Evolutionary conservation across 139 green algal genomes (phyloP), one percentile per base, ranked within the genome.

Genomic region (Klebsormidium nitens): DNA sequence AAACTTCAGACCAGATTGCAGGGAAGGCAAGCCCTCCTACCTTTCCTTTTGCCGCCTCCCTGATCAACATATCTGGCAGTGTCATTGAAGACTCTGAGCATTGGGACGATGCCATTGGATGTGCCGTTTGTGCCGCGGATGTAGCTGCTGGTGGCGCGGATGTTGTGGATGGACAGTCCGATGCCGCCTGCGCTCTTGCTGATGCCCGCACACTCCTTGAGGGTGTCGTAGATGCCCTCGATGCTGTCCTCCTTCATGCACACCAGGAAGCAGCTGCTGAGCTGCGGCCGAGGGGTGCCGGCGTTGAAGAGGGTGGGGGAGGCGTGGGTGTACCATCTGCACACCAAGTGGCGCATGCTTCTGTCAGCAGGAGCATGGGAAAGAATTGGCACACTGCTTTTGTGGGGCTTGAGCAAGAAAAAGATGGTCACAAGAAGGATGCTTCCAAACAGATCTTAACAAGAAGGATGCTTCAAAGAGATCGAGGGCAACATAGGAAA

Each of bases 31-130:
- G 42, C 42, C 11, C 14, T 3, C 65, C 32, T 35, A 62, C 68
- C 78, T 84, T 99, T 99, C 72, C 94, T 84, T 84, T 99, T 99
- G 77, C 94, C 94, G 48, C 94, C 94, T 52, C 94, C 94, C 83
- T 96, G 90, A 71, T 93, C 85, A 3, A 94, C 88, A 75, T 92
- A 95, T 65, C 92, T 77, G 0, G 94, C 92, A 17, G 94, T 99
- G 84, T 98, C 93, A 76, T 99, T 98, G 88, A 97, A 99, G 1
- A 99, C 94, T 32, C 94, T 83, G 60, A 99, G 87, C 94, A 99
- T 99, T 61, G 94, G 94, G 32, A 99, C 86, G 59, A 99, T 96
- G 75, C 94, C 94, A 77, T 99, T 99, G 63, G 82, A 92, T 44
- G 90, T 95, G 50, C 94, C 94, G 76, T 99, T 99, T 44, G 94